Percentiles rank a stretch among this genome's conserved stretches.
Conservation (phyloP, 352 stramenopile genomes). For the Phytophthora quininea region DNA sequence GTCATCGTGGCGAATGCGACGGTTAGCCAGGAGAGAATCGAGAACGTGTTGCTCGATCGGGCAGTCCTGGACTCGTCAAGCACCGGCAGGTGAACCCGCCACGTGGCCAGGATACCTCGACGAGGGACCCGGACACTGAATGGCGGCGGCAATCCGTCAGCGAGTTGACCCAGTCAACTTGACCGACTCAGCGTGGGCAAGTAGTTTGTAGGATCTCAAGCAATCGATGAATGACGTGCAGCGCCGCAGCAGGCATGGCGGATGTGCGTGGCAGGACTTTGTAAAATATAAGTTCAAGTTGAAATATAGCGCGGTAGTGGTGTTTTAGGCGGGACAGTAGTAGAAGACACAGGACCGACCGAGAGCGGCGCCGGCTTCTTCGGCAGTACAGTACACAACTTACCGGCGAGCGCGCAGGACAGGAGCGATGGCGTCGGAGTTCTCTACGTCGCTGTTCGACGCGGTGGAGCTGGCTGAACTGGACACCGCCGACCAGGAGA, state of each 20-base stretch:
- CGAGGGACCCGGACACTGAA: background rate
- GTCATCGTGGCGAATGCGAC: conserved; percentile 41
- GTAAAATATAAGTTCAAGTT: too few relatives aligned
- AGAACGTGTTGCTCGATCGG: conserved; percentile 43
- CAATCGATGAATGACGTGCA: too few relatives aligned
- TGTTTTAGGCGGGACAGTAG: background rate
- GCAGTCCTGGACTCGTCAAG: background rate
- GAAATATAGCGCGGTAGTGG: too few relatives aligned
- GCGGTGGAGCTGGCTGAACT: conserved; percentile 13
- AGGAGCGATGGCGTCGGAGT: conserved; percentile 6
- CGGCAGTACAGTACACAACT: background rate
- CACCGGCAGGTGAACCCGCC: background rate
- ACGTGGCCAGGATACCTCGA: background rate
- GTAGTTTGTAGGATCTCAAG: too few relatives aligned
- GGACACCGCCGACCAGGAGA: conserved; percentile 14
- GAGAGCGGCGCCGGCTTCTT: conserved; percentile 5
- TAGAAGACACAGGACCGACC: conserved; percentile 20
- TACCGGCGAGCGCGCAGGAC: background rate
- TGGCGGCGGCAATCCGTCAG: too few relatives aligned
- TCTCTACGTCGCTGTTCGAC: background rate
- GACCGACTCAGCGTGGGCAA: too few relatives aligned
- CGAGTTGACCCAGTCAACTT: too few relatives aligned
- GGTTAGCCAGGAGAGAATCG: conserved; percentile 47
- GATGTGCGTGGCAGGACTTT: too few relatives aligned
- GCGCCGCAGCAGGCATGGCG: too few relatives aligned